A percentile compares a stretch with the other conserved stretches of the same genome.
Evolutionary conservation across 257 asterid species (phyloP).

Genomic region (Rhazya stricta): DNA sequence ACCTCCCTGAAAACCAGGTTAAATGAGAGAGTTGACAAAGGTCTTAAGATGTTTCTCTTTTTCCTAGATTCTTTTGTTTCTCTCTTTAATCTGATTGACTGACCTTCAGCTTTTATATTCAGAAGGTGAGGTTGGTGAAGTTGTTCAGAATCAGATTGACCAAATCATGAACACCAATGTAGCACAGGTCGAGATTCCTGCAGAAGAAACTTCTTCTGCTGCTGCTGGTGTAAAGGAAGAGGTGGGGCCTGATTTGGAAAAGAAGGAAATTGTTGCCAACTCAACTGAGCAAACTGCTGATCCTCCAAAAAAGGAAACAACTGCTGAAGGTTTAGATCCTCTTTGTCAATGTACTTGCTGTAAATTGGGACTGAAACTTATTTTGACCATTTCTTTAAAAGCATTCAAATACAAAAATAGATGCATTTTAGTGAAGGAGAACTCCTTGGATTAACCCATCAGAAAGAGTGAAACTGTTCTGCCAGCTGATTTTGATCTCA

Average conservation of each 20-base stretch:
- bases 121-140: conserved; percentile 13
- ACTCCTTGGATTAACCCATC: neutral
- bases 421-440: neutral
- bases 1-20: neutral
- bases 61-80: neutral
- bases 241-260: conserved; percentile 11
- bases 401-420: neutral
- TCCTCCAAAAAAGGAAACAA: conserved; percentile 30
- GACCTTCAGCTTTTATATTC: neutral
- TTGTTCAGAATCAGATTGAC: conserved; percentile 6
- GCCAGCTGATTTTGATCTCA: neutral
- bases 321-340: conserved; percentile 40
- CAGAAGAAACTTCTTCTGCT: conserved; percentile 10
- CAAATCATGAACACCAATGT: neutral
- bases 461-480: neutral
- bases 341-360: neutral
- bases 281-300: conserved; percentile 33
- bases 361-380: neutral
- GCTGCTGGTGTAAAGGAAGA: conserved; percentile 12
- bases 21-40: neutral
- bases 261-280: conserved; percentile 30
- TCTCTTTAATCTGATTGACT: neutral
- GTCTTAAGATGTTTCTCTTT: neutral
- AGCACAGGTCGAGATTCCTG: conserved; percentile 8
- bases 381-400: neutral